Evolutionary conservation across 148 eudicot species (phyloP).

Genomic region (Rhododendron mucronatum): DNA sequence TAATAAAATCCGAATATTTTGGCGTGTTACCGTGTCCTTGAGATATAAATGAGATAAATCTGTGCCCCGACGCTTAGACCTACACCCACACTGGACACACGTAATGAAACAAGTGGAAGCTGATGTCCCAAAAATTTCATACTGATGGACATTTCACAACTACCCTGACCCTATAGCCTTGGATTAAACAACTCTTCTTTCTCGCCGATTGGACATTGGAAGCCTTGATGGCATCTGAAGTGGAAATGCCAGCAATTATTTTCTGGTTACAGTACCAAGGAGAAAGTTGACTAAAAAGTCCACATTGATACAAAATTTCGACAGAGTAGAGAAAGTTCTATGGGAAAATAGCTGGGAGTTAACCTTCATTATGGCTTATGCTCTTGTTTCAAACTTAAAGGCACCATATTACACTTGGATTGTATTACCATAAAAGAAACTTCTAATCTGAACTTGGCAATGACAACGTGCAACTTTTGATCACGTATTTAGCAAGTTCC

Average conservation of each 20-base stretch:
- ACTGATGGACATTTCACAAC: not conserved
- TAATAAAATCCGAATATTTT: not conserved
- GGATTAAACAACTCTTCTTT: too few relatives aligned
- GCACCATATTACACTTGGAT: not conserved
- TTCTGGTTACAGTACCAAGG: not conserved
- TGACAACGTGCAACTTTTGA: not conserved
- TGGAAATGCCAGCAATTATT: not conserved
- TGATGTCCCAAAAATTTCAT: not conserved
- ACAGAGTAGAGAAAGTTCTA: not conserved
- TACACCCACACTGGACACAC: not conserved
- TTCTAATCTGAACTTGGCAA: not conserved
- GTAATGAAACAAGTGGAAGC: not conserved
- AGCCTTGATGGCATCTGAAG: not conserved
- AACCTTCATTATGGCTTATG: not conserved
- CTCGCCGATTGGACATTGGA: too few relatives aligned
- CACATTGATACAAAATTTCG: not conserved
- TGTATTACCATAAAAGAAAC: not conserved
- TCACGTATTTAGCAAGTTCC: not conserved
- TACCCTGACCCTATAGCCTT: constrained; percentile 4
- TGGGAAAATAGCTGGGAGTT: not conserved
- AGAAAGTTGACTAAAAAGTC: not conserved
- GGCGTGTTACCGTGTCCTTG: not conserved
- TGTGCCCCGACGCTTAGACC: not conserved
- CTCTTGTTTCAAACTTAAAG: not conserved
- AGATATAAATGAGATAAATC: not conserved